phyloP scores from a whole-genome alignment of 768 basidiomycete species.

The Suillus subalutaceus region DNA sequence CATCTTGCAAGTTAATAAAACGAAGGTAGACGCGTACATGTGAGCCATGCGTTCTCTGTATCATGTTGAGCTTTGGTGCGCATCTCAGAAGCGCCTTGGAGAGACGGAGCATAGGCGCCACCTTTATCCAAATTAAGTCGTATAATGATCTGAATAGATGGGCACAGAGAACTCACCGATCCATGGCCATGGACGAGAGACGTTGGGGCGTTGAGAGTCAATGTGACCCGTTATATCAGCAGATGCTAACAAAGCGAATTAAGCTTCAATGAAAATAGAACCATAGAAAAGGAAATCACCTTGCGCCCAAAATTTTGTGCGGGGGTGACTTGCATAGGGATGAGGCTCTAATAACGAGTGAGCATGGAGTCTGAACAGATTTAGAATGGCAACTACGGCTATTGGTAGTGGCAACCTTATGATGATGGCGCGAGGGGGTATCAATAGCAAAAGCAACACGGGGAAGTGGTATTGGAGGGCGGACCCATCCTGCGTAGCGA shows the following conservation, averaged over 20 bases:
- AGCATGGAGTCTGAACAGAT: background rate
- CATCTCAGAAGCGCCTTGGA: background rate
- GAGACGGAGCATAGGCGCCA: background rate
- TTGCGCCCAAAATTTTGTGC: background rate
- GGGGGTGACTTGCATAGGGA: background rate
- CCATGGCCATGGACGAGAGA: background rate
- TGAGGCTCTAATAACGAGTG: background rate
- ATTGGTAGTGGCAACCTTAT: background rate
- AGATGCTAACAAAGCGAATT: background rate
- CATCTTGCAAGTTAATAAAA: background rate
- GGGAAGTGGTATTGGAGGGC: background rate
- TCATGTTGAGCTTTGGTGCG: background rate
- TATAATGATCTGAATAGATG: background rate
- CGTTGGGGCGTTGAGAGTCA: background rate
- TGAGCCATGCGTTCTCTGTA: background rate
- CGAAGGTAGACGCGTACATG: background rate
- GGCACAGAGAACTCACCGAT: background rate
- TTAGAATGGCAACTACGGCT: background rate
- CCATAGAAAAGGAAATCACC: background rate
- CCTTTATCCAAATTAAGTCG: background rate
- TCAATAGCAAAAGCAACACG: background rate
- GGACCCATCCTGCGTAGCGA: constrained; percentile 7
- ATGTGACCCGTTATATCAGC: background rate
- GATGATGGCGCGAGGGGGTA: background rate
- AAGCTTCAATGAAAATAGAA: too few species aligned